These are phyloP conservation scores for Effrenium voratum DNA, from an alignment of 73 alveolate species.

Conservation along the genomic window DNA sequence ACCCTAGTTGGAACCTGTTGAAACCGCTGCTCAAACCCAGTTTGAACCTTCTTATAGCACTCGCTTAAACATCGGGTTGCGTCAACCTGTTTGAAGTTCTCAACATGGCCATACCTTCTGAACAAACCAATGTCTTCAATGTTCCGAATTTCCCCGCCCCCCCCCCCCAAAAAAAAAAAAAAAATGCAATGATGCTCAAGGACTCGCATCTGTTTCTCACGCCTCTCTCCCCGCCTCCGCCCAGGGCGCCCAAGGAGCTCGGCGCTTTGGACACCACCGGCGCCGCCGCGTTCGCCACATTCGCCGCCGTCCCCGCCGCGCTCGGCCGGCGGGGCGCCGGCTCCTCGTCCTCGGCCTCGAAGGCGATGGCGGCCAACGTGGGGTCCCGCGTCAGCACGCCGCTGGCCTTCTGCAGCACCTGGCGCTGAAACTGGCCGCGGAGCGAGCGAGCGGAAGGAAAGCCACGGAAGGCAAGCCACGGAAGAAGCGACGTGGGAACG, in stretches of 20 bases:
- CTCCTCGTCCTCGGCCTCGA: constrained; percentile 74
- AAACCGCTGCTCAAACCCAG: too few relatives aligned
- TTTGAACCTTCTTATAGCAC: too few relatives aligned
- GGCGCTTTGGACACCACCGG: constrained; percentile 9
- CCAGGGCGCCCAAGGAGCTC: neutral
- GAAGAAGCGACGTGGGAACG: too few relatives aligned
- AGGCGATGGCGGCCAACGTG: constrained; percentile 86
- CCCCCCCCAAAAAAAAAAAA: too few relatives aligned
- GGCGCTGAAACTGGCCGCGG: neutral
- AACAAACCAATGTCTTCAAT: too few relatives aligned
- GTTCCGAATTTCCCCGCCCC: too few relatives aligned
- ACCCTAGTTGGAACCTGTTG: too few relatives aligned
- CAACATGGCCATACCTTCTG: too few relatives aligned
- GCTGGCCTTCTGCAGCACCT: constrained; percentile 77
- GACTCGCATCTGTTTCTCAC: neutral
- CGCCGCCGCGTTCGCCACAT: constrained; percentile 14
- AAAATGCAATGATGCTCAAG: too few relatives aligned
- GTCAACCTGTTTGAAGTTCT: too few relatives aligned
- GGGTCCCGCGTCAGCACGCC: constrained; percentile 89
- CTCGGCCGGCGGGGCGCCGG: constrained; percentile 15
- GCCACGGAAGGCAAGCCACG: too few relatives aligned
- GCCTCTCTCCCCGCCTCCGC: neutral
- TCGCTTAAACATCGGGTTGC: too few relatives aligned
- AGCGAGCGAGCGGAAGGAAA: neutral
- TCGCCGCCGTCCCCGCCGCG: neutral